Evolutionary conservation across 495 filamentous ascomycete genomes (phyloP).

Genomic region (Friedmanniomyces endolithicus): DNA sequence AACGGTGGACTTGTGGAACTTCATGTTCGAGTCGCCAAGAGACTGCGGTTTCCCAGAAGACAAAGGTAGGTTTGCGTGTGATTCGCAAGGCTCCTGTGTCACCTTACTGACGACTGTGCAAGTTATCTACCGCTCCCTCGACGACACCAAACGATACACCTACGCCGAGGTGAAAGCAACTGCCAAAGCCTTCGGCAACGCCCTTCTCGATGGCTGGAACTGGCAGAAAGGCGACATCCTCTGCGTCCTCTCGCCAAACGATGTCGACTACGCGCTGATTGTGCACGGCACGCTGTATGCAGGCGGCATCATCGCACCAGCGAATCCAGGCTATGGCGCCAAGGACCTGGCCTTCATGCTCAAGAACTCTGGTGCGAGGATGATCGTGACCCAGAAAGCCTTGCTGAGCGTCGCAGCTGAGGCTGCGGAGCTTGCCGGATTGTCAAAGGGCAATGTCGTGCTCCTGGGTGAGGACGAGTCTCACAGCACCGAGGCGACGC

Average conservation of each 20-base stretch:
- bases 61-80: too few species aligned
- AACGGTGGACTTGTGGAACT: conserved; percentile 53
- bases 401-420: conserved; percentile 48
- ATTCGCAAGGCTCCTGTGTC: too few species aligned
- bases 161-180: conserved; percentile 52
- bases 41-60: conserved; percentile 50
- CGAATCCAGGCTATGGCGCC: conserved; percentile 76
- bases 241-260: conserved; percentile 31
- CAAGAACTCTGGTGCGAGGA: conserved; percentile 65
- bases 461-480: conserved; percentile 56
- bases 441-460: conserved; percentile 56
- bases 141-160: conserved; percentile 61
- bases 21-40: conserved; percentile 62
- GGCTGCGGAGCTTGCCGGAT: conserved; percentile 56
- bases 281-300: conserved; percentile 77
- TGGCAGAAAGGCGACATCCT: conserved; percentile 62
- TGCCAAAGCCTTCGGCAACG: conserved; percentile 65
- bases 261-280: conserved; percentile 36
- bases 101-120: not conserved
- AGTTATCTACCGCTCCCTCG: conserved; percentile 73
- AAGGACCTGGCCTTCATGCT: conserved; percentile 85
- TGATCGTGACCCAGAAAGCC: conserved; percentile 56
- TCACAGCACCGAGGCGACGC: conserved; percentile 42
- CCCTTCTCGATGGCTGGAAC: conserved; percentile 56
- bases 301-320: conserved; percentile 66